Conservation (phyloP, 257 asterid genomes). For the Perilla frutescens region DNA sequence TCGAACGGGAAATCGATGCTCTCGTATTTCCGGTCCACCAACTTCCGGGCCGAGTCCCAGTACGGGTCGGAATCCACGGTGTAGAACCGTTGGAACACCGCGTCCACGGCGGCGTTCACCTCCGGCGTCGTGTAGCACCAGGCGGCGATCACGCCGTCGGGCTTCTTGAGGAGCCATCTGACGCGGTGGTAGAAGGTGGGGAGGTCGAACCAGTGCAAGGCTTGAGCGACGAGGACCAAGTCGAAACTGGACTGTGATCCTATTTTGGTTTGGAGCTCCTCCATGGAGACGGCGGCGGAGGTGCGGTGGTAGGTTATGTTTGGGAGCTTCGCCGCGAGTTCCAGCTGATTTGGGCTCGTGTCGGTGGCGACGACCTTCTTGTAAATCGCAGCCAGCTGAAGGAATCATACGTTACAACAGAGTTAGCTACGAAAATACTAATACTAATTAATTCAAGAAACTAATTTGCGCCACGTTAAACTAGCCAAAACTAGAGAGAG, state of each 20-base stretch:
- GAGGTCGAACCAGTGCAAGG: constrained; percentile 85
- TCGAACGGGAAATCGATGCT: constrained; percentile 72
- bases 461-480: too few relatives aligned
- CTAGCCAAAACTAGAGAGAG: not conserved
- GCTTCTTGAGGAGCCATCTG: constrained; percentile 63
- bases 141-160: constrained; percentile 76
- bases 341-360: constrained; percentile 71
- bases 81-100: constrained; percentile 46
- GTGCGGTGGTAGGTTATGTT: constrained; percentile 66
- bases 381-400: constrained; percentile 67
- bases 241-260: constrained; percentile 59
- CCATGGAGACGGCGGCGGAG: constrained; percentile 57
- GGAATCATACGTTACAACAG: not conserved
- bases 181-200: constrained; percentile 67
- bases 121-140: constrained; percentile 71
- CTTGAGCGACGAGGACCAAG: constrained; percentile 64
- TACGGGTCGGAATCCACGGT: constrained; percentile 37
- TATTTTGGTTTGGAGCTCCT: constrained; percentile 50
- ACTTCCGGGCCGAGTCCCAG: constrained; percentile 43
- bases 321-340: constrained; percentile 58
- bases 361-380: constrained; percentile 71
- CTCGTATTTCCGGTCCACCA: constrained; percentile 60
- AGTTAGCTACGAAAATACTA: too few relatives aligned
- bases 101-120: constrained; percentile 51
- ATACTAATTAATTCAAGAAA: too few relatives aligned